Base-by-base conservation (phyloP, 768 basidiomycete genomes). In the Collybia sordida region DNA sequence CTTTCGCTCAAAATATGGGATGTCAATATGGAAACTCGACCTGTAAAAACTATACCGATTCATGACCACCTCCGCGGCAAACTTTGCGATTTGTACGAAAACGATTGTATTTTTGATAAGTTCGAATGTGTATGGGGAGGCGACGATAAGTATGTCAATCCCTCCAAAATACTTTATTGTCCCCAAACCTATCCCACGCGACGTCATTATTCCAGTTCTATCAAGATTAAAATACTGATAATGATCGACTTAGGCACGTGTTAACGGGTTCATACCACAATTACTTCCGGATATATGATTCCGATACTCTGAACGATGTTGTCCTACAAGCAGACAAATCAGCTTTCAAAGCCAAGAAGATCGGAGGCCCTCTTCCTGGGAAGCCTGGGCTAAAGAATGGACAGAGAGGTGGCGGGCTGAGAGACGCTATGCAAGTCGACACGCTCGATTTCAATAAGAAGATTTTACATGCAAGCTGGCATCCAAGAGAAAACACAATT, bases 241-340 rank as follows among this genome's bases (percentile, higher is more conserved):
- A 42, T 51, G 5, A 42, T 43, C 28, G 15, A 36, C 53, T 37
- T 49, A 99, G 97, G 63, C 86, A 95, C 68, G 93, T 98, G 52
- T 77, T 99, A 56, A 98, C 97, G n/a, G 97, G 97, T 38, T 98
- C 97, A 44, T 99, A 99, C 75, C 96, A 98, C 76, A 99, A 99
- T 74, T 98, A 96, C 75, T 95, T 99, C 89, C 93, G 94, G 68
- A 97, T 99, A 83, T 99, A 93, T 72, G 96, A 98, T 68, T 83
- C 85, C 46, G 92, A 96, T 52, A 84, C 86, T 25, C 64, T 85
- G 54, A 88, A 86, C 53, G 97, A 98, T 62, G 85, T 95, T 38
- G 91, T 98, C 11, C 72, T 99, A 49, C 97, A 98, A 70, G 97
- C 97, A 1, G 97, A 99, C 76, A 99, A 99, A 70, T 95, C 93